phyloP scores from a whole-genome alignment of 164 flowering plant genomes.

The Amborella trichopoda region DNA sequence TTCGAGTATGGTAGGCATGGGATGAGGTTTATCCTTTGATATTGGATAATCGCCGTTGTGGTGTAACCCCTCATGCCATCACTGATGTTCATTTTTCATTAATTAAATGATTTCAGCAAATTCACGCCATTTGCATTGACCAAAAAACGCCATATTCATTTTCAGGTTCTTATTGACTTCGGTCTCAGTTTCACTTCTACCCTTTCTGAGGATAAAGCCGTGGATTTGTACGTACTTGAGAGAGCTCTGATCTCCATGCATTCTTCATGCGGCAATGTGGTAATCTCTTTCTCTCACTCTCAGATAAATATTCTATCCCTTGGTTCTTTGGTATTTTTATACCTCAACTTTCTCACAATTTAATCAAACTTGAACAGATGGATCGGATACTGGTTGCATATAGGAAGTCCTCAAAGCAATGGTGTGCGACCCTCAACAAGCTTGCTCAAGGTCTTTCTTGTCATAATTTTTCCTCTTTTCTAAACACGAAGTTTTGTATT shows the following conservation, averaged over 20 bases:
- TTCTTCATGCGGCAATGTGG: constrained; percentile 96
- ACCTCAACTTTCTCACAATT: not conserved
- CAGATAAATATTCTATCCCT: not conserved
- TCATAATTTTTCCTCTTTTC: not conserved
- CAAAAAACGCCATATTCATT: too few species aligned
- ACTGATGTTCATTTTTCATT: constrained; percentile 1
- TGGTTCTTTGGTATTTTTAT: not conserved
- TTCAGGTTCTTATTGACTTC: constrained; percentile 91
- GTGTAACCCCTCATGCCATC: too few species aligned
- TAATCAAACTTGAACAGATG: constrained; percentile 37
- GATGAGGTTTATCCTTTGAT: too few species aligned
- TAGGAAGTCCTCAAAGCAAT: constrained; percentile 86
- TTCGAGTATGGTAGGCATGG: not conserved
- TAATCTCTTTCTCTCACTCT: constrained; percentile 17
- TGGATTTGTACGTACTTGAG: constrained; percentile 90
- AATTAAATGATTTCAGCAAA: too few species aligned
- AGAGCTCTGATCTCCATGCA: constrained; percentile 94
- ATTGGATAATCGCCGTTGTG: too few species aligned
- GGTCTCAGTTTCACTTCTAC: constrained; percentile 91
- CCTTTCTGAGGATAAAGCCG: constrained; percentile 95
- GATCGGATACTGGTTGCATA: constrained; percentile 70
- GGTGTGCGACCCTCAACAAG: constrained; percentile 87
- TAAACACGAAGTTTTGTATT: not conserved
- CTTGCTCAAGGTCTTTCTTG: constrained; percentile 62
- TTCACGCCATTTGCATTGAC: too few species aligned